phyloP scores from a whole-genome alignment of 2,329 filamentous ascomycete genomes.

The Teratosphaeria epicoccoides region DNA sequence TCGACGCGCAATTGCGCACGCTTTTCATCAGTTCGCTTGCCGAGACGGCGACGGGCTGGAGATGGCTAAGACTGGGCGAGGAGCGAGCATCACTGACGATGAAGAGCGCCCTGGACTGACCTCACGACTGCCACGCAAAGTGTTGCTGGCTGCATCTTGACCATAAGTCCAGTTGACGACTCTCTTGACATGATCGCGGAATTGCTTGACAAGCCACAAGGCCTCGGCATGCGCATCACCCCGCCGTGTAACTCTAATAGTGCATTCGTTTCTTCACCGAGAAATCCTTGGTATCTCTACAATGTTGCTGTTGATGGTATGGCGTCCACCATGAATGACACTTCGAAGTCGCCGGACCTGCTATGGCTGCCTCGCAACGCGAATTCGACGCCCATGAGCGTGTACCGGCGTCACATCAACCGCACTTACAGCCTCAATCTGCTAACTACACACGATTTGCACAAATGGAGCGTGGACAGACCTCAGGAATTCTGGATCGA shows the following conservation, averaged over 20 bases:
- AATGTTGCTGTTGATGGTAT: background rate
- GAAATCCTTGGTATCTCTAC: too few species aligned
- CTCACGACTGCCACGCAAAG: too few species aligned
- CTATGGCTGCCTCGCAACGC: conserved; percentile 17
- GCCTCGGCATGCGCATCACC: too few species aligned
- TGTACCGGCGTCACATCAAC: conserved; percentile 24
- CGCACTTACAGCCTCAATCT: conserved; percentile 15
- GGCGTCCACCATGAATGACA: background rate
- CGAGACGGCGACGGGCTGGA: background rate
- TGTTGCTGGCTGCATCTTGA: too few species aligned
- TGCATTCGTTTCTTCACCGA: too few species aligned
- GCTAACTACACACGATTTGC: conserved; percentile 26
- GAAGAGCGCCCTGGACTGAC: background rate
- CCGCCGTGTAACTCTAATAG: too few species aligned
- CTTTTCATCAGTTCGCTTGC: conserved; percentile 2
- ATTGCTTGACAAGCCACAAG: too few species aligned
- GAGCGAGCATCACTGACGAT: background rate
- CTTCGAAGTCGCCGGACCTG: background rate
- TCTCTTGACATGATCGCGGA: too few species aligned
- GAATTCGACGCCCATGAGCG: conserved; percentile 20
- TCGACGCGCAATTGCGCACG: background rate
- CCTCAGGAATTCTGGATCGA: conserved; percentile 36
- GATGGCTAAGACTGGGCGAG: background rate
- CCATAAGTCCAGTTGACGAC: too few species aligned
- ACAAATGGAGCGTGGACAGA: conserved; percentile 31